Conservation (phyloP, 768 basidiomycete species). For the Kwoniella bestiolae region DNA sequence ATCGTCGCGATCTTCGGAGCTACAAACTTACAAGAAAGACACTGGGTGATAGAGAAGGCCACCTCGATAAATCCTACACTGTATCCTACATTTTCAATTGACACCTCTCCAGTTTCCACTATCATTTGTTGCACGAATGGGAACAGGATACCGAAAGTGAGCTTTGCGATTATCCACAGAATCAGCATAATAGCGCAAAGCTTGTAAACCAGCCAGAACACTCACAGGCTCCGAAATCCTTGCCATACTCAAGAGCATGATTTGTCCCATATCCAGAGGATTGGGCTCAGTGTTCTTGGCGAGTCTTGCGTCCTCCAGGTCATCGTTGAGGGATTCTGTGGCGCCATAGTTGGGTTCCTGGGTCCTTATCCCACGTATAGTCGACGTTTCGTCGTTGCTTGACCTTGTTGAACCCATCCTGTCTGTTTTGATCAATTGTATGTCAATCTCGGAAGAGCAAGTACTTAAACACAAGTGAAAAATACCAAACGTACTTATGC, state of each 20-base stretch:
- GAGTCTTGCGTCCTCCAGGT: neutral
- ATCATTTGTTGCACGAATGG: conserved; percentile 38
- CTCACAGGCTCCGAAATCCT: conserved; percentile 34
- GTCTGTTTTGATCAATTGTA: neutral
- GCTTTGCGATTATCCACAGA: conserved; percentile 7
- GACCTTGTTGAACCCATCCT: neutral
- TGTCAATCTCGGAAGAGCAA: neutral
- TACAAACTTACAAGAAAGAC: conserved; percentile 23
- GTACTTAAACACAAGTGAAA: neutral
- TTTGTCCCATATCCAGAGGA: conserved; percentile 32
- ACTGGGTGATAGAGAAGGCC: conserved; percentile 33
- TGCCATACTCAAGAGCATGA: conserved; percentile 25
- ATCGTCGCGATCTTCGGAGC: neutral
- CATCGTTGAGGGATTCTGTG: neutral
- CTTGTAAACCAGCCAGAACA: neutral
- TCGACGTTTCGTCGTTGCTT: conserved; percentile 3
- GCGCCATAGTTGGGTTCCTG: conserved; percentile 12
- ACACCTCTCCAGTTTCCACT: conserved; percentile 32
- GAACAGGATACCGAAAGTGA: conserved; percentile 34
- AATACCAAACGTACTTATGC: neutral
- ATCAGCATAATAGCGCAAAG: neutral
- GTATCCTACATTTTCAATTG: conserved; percentile 33
- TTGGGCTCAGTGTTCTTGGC: conserved; percentile 9
- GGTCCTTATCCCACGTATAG: neutral
- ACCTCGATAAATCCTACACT: conserved; percentile 31